These are phyloP conservation scores for Pelargonium exstipulatum DNA, from an alignment of 441 rosid species.

Conservation along the genomic window DNA sequence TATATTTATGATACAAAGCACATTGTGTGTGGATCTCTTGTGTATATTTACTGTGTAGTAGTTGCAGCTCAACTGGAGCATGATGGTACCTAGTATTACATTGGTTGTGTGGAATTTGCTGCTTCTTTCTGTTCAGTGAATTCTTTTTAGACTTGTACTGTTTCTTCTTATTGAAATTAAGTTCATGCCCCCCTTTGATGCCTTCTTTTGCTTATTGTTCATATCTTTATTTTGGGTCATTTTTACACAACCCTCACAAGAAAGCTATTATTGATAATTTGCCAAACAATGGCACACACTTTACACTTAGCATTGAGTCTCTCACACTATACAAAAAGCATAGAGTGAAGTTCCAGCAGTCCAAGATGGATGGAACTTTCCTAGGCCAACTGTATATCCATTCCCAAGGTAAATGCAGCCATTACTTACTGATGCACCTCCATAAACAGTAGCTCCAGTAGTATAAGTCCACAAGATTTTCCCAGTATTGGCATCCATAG, in stretches of 20 bases:
- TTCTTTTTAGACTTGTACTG: neutral
- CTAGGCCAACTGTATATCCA: constrained; percentile 30
- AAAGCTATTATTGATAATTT: no score
- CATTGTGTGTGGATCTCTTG: neutral
- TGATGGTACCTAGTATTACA: neutral
- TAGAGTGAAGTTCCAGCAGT: constrained; percentile 41
- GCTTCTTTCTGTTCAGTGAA: constrained; percentile 3
- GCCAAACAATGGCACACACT: no score
- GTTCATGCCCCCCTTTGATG: neutral
- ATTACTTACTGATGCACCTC: constrained; percentile 32
- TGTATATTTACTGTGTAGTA: constrained; percentile 9
- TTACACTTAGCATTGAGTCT: no score
- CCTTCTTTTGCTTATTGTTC: neutral
- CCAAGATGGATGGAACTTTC: constrained; percentile 26
- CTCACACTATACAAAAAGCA: constrained; percentile 26
- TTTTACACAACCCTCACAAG: no score
- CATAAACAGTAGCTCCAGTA: constrained; percentile 38
- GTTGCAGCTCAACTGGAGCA: constrained; percentile 4
- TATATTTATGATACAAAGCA: neutral
- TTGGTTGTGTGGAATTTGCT: neutral
- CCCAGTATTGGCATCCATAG: constrained; percentile 34
- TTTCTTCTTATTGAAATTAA: neutral
- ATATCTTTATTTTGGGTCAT: neutral
- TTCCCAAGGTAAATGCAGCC: constrained; percentile 45
- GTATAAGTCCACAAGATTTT: constrained; percentile 33